Base-by-base conservation (phyloP, 2,329 filamentous ascomycete genomes). In the Fusarium graminum region DNA sequence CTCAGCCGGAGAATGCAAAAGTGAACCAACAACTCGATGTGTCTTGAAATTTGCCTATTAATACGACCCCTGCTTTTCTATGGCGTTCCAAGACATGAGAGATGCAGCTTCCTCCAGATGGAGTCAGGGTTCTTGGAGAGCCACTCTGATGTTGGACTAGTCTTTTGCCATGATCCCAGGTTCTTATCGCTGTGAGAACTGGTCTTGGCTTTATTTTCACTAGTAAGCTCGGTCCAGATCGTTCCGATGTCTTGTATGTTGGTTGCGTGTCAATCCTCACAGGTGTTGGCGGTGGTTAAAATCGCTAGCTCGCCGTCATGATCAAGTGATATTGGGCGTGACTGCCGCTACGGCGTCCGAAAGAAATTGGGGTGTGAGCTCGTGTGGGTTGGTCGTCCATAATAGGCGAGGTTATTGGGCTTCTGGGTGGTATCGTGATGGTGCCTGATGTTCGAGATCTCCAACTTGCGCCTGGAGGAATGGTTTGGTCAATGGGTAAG, bases 11-110 rank as follows among this genome's bases (percentile, higher is more conserved):
- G 32, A 52, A 60, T 44, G 59, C 41, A 36, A 58, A 59, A 60
- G 30, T 17, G 29, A 36, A 52, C 12, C 17, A 40, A 65, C 30
- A 63, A 46, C 41, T 40, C 19, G 29, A 53, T 42, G 32, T 29
- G 34, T 45, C 40, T 9, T 25, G 40, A 51, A 14, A 57, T 49
- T 44, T 51, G 45, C 39, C 25, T 47, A 44, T 45, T 42, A 50
- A 41, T 45, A 45, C 38, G 52, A 52, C 39, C 61, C 51, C 42
- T 63, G 56, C 26, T 68, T 53, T 41, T 39, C 45, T 29, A 47
- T 58, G 61, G 56, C 49, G 61, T 65, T 62, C 45, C 62, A 50
- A 68, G 65, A 68, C 65, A 68, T 50, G 45, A 52, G 45, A 56
- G 44, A 61, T 54, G 39, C 28, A 61, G 47, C 40, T 52, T 57